Evolutionary conservation across 768 basidiomycete species (phyloP), one percentile per base, ranked within the genome.

Genomic region (Suillus subluteus): DNA sequence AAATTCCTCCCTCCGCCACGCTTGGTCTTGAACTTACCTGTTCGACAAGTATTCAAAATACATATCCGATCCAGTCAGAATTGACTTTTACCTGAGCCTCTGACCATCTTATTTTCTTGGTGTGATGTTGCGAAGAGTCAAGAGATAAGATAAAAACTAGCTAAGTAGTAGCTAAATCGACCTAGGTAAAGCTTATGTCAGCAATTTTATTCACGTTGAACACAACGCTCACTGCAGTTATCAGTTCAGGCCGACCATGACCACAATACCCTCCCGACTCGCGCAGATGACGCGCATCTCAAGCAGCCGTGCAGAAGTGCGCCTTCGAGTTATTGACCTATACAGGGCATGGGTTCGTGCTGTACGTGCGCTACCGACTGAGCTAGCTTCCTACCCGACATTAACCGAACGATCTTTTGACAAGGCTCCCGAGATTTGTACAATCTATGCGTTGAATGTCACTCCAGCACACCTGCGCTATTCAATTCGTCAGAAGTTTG

Each of bases 261-360:
- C 89, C 4, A 98, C 94, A 59, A 98, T 98, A 77, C 96, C 97
- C 21, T 79, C 95, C 50, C 89, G 97, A 46, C 87, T 99, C 11
- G 93, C 97, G 21, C 88, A 87, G 68, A 74, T 87, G 6, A 85
- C 91, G 4, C 82, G 84, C 44, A 78, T 84, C n/a, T 94, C 93
- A 0, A 73, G 80, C 26, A 82, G 72, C 66, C 74, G 82, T 7
- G 78, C 80, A n/a, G 88, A 92, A 58, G 89, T 93, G 7, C 87
- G 91, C 38, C 79, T 79, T 26, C 85, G 93, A 41, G 88, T 87
- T 12, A 79, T 95, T 23, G 83, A 90, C 56, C 85, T 98, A 15
- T 99, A 99, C 82, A 84, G 96, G 66, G 90, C 89, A 76, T 99
- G 97, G 97, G 91, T 96, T 75, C 91, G 98, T 68, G 85, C 90